Evolutionary conservation across 2,329 filamentous ascomycete genomes (phyloP).

Genomic region (Fusarium sp.): DNA sequence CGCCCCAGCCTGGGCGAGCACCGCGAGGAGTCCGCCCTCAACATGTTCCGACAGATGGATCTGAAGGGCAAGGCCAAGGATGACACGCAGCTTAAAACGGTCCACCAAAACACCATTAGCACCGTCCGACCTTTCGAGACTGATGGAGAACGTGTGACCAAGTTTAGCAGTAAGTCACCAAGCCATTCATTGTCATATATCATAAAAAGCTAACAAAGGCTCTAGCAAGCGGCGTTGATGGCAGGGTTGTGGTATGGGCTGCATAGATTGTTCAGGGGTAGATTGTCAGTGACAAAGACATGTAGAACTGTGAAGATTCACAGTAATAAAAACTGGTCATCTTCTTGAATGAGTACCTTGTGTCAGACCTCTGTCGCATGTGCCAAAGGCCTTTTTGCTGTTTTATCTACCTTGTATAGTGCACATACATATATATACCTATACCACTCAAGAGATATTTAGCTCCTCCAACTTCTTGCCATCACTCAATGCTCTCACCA

Average conservation of each 20-base stretch:
- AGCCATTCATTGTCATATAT: background rate
- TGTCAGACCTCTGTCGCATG: background rate
- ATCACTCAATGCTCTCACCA: background rate
- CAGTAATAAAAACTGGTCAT: background rate
- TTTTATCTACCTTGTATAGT: background rate
- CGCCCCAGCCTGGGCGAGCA: conserved; percentile 69
- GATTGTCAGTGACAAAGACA: conserved; percentile 10
- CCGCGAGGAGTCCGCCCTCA: conserved; percentile 91
- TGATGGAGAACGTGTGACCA: conserved; percentile 72
- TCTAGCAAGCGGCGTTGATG: conserved; percentile 83
- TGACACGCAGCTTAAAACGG: conserved; percentile 93
- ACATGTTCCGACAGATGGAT: conserved; percentile 99
- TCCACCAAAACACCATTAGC: conserved; percentile 96
- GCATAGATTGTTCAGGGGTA: conserved; percentile 56
- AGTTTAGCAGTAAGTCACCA: conserved; percentile 84
- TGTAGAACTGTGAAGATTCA: background rate
- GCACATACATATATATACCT: background rate
- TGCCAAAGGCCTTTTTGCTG: background rate
- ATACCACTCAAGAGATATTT: background rate
- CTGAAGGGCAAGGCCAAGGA: conserved; percentile 92
- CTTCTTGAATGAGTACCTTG: conserved; percentile 1
- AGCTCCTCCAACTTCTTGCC: background rate
- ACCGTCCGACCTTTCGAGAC: conserved; percentile 83
- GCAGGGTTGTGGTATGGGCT: conserved; percentile 83
- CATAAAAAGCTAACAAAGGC: conserved; percentile 46